Base-by-base conservation (phyloP, 2,329 filamentous ascomycete species). In the Aspergillus carbonarius region DNA sequence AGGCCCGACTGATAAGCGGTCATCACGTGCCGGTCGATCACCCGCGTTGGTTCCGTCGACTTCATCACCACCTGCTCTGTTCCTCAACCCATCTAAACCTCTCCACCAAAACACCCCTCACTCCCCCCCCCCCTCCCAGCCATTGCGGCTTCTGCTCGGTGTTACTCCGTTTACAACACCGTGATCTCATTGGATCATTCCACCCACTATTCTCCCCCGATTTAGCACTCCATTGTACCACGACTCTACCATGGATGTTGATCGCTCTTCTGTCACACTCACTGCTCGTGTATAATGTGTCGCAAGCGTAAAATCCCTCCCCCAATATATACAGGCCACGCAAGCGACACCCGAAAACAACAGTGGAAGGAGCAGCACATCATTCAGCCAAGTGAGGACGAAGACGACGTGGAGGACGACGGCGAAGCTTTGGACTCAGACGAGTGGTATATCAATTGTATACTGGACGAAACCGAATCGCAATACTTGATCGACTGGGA, bases 401-500 rank as follows among this genome's bases (percentile, higher is more conserved):
- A 63, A 15, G 55, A 46, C 54, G 40, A 60, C 52, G 25, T 40
- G 15, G 50, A 54, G 23, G 46, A 60, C 54, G 37, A 62, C 37
- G 64, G 53, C 17, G 57, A 53, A 54, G 48, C 49, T 30, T 47
- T 68, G 48, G 64, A 54, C n/a, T 68, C 71, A 44, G 66, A 70
- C 59, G 71, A 75, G 64, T 74, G 65, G 60, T 67, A 66, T 55
- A 74, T 74, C 42, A 73, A 73, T 54, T 67, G 66, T 59, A 75
- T 76, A 49, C 66, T 76, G 57, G 70, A 70, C 61, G 74, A 77
- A 63, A 68, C 67, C 32, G 57, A 66, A 46, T 63, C 65, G 17
- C 65, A 72, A 50, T 77, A 76, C 63, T 65, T 76, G 27, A 73
- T 77, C 60, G 74, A 75, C 34, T 76, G 74, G 74, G 70, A 72